Percentiles rank a stretch among this genome's conserved stretches.
These are phyloP conservation scores for Kwoniella dendrophila DNA, from an alignment of 768 basidiomycete species.

Conservation along the genomic window DNA sequence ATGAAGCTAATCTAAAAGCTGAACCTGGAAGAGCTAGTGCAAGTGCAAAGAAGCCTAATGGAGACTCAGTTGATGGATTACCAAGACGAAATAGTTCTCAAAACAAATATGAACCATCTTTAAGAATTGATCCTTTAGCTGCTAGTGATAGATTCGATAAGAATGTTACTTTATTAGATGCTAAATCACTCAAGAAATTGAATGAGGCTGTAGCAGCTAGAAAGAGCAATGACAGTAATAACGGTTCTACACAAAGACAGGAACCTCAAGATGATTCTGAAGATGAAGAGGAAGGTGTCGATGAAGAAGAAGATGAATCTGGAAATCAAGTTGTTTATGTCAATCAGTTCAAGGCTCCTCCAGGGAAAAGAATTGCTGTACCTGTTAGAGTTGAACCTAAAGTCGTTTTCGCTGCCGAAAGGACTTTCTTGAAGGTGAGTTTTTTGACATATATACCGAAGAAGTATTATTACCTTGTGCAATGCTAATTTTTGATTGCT, in stretches of 20 bases:
- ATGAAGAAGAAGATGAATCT: constrained; percentile 59
- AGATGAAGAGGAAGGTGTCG: constrained; percentile 41
- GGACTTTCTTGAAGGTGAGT: constrained; percentile 81
- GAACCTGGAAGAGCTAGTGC: constrained; percentile 10
- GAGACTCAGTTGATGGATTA: constrained; percentile 1
- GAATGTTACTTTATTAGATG: constrained; percentile 64
- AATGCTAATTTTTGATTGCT: background rate
- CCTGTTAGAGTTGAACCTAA: constrained; percentile 98
- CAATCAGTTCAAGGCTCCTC: constrained; percentile 73
- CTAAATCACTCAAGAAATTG: constrained; percentile 62
- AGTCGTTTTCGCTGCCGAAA: constrained; percentile 86
- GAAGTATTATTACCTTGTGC: background rate
- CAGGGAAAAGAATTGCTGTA: constrained; percentile 85
- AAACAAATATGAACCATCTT: constrained; percentile 38
- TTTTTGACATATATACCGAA: background rate
- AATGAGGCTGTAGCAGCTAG: constrained; percentile 43
- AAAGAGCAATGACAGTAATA: too few relatives aligned
- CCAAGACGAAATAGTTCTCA: constrained; percentile 7
- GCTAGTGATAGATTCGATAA: constrained; percentile 82
- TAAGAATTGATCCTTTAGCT: constrained; percentile 79
- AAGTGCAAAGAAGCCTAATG: constrained; percentile 4
- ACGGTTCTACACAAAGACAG: too few relatives aligned
- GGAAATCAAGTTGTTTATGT: constrained; percentile 58
- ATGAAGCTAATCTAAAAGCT: constrained; percentile 59
- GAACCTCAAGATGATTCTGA: constrained; percentile 21